Base-by-base conservation (phyloP, 805 yeast species). In the Nakazawaea peltata region DNA sequence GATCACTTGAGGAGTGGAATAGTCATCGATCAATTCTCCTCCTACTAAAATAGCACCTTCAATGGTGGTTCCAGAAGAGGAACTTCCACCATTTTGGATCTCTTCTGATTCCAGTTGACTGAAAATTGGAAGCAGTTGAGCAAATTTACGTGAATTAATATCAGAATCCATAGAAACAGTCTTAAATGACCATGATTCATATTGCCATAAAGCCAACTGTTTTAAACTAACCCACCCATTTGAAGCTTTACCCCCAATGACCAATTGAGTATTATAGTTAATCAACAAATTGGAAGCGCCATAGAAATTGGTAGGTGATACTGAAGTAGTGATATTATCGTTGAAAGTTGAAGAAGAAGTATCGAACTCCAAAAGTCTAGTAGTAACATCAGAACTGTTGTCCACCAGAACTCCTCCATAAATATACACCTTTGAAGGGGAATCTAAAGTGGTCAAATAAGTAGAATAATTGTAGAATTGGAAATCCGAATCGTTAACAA, bases 141-240 rank as follows among this genome's bases (percentile, higher is more conserved):
- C 60, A 28, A 56, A 52, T 3, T 61, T 64, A 32, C 92, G 59
- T 7, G 85, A 65, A 41, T 72, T 74, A 2, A 81, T 60, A 9
- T 57, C 41, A 25, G 56, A 55, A 34, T 49, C 51, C 9, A 45
- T 42, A 26, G 54, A 44, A 1, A 61, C 57, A 0, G 62, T 44
- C 39, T 59, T 57, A 50, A 74, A 81, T 3, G 82, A 68, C 94
- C 94, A 84, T 7, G 82, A 58, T 32, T 64, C 61, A 41, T 73
- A 74, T 45, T 76, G 77, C 83, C 87, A 81, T 2, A 79, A 54
- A 0, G 92, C 90, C 14, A 81, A 57, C 53, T 82, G 92, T 45
- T 68, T 67, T 77, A 82, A 71, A 42, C 73, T 70, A 24, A 81
- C 70, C 86, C 88, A 81, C 1, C 86, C 86, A 2, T 57, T 46